A percentile compares a stretch with the other conserved stretches of the same genome.
phyloP scores from a whole-genome alignment of 2,329 filamentous ascomycete genomes.

The Teratosphaeria gauchensis region DNA sequence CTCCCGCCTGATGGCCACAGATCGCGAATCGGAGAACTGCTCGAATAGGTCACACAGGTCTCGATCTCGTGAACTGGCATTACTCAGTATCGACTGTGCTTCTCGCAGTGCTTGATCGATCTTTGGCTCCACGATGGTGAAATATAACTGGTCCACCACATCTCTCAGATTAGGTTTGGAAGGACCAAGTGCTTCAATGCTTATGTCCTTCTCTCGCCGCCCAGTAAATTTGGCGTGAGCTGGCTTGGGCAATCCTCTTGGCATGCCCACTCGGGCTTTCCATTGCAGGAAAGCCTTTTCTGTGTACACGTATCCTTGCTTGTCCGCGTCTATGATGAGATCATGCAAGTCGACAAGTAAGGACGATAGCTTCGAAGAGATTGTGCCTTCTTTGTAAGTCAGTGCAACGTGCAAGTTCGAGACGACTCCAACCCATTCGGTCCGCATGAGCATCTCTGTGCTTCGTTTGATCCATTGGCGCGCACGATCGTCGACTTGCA shows the following conservation, averaged over 20 bases:
- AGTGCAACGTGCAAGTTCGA: constrained; percentile 56
- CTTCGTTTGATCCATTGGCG: constrained; percentile 2
- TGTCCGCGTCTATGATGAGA: constrained; percentile 35
- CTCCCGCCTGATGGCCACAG: neutral
- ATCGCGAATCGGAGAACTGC: neutral
- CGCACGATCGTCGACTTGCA: neutral
- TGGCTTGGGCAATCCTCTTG: constrained; percentile 23
- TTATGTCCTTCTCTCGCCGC: constrained; percentile 19
- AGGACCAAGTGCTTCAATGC: neutral
- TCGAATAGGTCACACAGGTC: neutral
- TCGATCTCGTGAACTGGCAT: neutral
- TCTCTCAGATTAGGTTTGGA: constrained; percentile 28
- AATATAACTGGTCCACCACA: constrained; percentile 50
- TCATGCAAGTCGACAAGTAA: constrained; percentile 34
- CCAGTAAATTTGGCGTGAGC: constrained; percentile 13
- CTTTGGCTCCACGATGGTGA: constrained; percentile 16
- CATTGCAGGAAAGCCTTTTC: constrained; percentile 38
- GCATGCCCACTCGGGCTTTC: constrained; percentile 37
- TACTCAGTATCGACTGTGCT: neutral
- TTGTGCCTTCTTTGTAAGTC: constrained; percentile 42
- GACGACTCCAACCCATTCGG: constrained; percentile 49
- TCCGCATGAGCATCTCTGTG: neutral
- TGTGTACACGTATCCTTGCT: constrained; percentile 41
- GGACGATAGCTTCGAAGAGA: constrained; percentile 6
- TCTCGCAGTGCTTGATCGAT: constrained; percentile 9